These are phyloP conservation scores for Pythium sp. DNA, from an alignment of 352 stramenopile genomes.

Conservation along the genomic window DNA sequence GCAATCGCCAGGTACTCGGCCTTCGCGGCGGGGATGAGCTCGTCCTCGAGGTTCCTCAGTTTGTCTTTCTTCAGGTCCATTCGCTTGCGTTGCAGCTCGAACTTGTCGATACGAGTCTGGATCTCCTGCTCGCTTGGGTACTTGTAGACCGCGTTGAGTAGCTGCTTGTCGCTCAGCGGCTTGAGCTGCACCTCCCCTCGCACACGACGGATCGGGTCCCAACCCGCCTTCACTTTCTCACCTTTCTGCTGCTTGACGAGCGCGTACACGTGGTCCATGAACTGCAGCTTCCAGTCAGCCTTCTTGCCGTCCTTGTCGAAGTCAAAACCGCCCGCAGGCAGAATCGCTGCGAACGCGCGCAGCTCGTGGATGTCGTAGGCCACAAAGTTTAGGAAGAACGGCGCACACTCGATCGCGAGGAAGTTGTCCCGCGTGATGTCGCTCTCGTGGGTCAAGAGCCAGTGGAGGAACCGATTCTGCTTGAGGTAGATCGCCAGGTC, in stretches of 20 bases:
- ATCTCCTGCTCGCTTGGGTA: slow-evolving; percentile 74
- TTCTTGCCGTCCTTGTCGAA: slow-evolving; percentile 79
- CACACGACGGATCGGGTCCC: slow-evolving; percentile 41
- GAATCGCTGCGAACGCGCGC: slow-evolving; percentile 41
- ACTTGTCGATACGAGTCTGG: slow-evolving; percentile 44
- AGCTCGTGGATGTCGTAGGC: slow-evolving; percentile 68
- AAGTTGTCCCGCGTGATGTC: slow-evolving; percentile 75
- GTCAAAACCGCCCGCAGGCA: slow-evolving; percentile 54
- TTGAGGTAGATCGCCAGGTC: slow-evolving; percentile 79
- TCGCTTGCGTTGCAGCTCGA: slow-evolving; percentile 52
- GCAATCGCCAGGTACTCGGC: slow-evolving; percentile 72
- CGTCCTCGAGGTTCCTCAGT: slow-evolving; percentile 34
- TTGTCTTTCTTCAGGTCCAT: slow-evolving; percentile 41
- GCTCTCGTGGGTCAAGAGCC: slow-evolving; percentile 69
- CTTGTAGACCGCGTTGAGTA: slow-evolving; percentile 63
- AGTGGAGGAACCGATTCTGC: slow-evolving; percentile 74
- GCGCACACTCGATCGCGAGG: slow-evolving; percentile 52
- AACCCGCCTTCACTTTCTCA: slow-evolving; percentile 61
- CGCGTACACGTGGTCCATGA: slow-evolving; percentile 59
- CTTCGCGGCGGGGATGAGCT: slow-evolving; percentile 67
- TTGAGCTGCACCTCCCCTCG: slow-evolving; percentile 53
- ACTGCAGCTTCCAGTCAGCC: slow-evolving; percentile 50
- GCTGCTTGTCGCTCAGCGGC: slow-evolving; percentile 53
- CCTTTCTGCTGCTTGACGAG: slow-evolving; percentile 54
- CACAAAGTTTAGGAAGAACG: slow-evolving; percentile 66